These are phyloP conservation scores for Candida alai DNA, from an alignment of 805 yeast species.

Conservation along the genomic window DNA sequence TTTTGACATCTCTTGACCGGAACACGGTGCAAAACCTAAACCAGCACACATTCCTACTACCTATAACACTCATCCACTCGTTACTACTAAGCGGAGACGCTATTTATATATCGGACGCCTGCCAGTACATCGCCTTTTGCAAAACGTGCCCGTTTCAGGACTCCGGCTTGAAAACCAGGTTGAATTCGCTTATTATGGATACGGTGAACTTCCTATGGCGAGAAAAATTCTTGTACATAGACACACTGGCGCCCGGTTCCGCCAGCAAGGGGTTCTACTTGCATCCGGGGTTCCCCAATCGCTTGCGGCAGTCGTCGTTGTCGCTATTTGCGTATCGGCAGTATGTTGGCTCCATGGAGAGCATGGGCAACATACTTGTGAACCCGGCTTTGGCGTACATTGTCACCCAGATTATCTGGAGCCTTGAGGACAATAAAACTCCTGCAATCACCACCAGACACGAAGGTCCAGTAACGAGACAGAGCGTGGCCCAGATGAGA, in stretches of 20 bases:
- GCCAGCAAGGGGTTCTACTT: constrained; percentile 38
- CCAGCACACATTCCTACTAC: constrained; percentile 24
- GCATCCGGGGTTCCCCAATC: constrained; percentile 28
- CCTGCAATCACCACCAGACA: constrained; percentile 36
- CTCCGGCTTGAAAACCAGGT: constrained; percentile 26
- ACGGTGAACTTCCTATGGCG: constrained; percentile 55
- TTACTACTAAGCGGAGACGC: constrained; percentile 43
- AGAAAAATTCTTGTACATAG: constrained; percentile 43
- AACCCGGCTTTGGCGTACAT: constrained; percentile 49
- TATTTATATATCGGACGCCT: constrained; percentile 40
- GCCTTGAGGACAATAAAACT: constrained; percentile 40
- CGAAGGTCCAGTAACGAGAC: constrained; percentile 51
- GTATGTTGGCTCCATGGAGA: constrained; percentile 8
- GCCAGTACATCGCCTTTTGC: constrained; percentile 43
- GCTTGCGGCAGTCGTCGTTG: too few relatives aligned
- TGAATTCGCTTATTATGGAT: constrained; percentile 53
- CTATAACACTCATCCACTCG: constrained; percentile 36
- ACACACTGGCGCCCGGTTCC: constrained; percentile 20
- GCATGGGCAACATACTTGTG: constrained; percentile 43
- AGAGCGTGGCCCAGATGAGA: constrained; percentile 31
- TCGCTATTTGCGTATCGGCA: constrained; percentile 26
- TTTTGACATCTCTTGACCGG: constrained; percentile 1
- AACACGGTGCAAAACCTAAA: not conserved
- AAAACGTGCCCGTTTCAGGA: constrained; percentile 30
- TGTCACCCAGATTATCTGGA: constrained; percentile 42